Conservation (phyloP, 1,284 basidiomycete species). For the Sanghuangporus sanghuang region DNA sequence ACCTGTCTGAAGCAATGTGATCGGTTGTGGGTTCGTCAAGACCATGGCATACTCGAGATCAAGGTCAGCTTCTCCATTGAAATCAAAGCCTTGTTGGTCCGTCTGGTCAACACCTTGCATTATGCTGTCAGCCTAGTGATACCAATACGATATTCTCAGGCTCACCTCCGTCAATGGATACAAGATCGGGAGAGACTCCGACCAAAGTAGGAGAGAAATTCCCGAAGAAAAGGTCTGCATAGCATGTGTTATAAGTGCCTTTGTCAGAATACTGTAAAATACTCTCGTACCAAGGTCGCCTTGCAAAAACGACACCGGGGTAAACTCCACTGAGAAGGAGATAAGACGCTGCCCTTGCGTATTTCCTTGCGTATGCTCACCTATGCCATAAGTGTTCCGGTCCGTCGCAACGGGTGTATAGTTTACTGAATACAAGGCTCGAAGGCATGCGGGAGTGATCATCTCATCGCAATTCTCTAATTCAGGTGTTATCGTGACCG, state of each 20-base stretch:
- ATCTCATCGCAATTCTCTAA: conserved; percentile 36
- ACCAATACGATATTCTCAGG: background rate
- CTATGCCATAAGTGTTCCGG: conserved; percentile 47
- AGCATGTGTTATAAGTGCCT: background rate
- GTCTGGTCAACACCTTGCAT: conserved; percentile 30
- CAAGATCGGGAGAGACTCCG: conserved; percentile 31
- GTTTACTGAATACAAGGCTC: conserved; percentile 40
- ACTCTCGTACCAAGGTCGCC: conserved; percentile 35
- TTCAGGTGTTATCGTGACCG: conserved; percentile 16
- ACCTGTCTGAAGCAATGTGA: conserved; percentile 45
- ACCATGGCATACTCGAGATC: conserved; percentile 49
- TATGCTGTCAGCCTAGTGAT: conserved; percentile 9
- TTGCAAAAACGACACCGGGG: conserved; percentile 41
- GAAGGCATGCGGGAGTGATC: conserved; percentile 43
- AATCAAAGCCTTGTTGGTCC: conserved; percentile 29
- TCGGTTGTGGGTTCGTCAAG: conserved; percentile 36
- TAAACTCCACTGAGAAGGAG: conserved; percentile 38
- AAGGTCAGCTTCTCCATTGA: conserved; percentile 52
- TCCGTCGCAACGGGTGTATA: conserved; percentile 35
- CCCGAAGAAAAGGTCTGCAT: conserved; percentile 21
- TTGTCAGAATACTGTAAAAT: conserved; percentile 17
- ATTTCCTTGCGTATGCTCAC: conserved; percentile 23
- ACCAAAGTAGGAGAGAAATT: conserved; percentile 33
- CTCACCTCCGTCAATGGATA: conserved; percentile 43
- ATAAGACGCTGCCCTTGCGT: background rate